Percentiles rank a stretch among this genome's conserved stretches.
Conservation (phyloP, 2,329 filamentous ascomycete species). For the Penicillium brasilianum region DNA sequence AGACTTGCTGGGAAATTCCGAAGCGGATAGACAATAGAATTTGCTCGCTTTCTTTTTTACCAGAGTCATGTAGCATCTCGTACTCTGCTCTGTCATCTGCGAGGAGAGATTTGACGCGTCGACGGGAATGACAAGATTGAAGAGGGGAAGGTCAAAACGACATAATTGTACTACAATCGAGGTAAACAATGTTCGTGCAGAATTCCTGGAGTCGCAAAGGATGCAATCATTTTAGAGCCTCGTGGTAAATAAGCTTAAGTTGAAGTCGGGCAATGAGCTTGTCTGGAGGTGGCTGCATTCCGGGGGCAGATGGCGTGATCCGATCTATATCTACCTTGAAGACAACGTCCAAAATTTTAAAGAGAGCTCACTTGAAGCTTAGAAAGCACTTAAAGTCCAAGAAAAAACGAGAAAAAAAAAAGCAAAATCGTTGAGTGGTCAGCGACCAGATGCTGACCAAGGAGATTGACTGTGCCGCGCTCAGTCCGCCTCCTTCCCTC, state of each 20-base stretch:
- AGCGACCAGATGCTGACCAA: not conserved
- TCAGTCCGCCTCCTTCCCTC: no score
- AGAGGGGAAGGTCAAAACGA: not conserved
- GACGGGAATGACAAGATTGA: not conserved
- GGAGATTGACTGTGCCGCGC: not conserved
- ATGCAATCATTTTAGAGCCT: not conserved
- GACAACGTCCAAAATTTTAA: not conserved
- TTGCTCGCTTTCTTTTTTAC: slow-evolving; percentile 6
- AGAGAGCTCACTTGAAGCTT: not conserved
- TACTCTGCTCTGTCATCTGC: not conserved
- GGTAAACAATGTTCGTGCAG: not conserved
- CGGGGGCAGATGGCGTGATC: slow-evolving; percentile 4
- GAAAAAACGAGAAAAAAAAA: not conserved
- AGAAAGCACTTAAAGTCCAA: not conserved
- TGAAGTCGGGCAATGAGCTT: not conserved
- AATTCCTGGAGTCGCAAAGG: not conserved
- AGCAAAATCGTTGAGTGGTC: not conserved
- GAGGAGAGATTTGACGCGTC: not conserved
- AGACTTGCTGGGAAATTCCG: slow-evolving; percentile 4
- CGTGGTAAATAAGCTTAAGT: slow-evolving; percentile 6
- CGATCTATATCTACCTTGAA: not conserved
- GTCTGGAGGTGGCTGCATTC: not conserved
- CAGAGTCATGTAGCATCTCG: not conserved
- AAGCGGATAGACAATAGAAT: slow-evolving; percentile 13
- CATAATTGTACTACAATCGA: not conserved